Percentiles rank a stretch among this genome's conserved stretches.
These are phyloP conservation scores for Acanthamoeba sp. DNA, from an alignment of 208 protist genomes.

Conservation along the genomic window DNA sequence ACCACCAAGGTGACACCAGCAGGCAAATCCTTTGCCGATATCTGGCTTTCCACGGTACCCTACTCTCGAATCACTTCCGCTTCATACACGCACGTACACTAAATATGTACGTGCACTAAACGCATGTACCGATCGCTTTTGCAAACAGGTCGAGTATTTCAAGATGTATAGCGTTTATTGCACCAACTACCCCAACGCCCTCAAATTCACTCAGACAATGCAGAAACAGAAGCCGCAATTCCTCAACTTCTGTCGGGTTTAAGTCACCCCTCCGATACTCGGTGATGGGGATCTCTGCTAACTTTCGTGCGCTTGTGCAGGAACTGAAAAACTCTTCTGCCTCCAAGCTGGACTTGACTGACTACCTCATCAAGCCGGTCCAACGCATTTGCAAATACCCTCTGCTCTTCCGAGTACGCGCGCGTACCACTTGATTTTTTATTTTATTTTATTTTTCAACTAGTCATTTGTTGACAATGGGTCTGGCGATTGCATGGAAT, in stretches of 20 bases:
- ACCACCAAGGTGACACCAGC: constrained; percentile 8
- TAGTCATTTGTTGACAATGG: not conserved
- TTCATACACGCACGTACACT: no score
- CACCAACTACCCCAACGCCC: constrained; percentile 39
- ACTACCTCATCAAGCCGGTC: constrained; percentile 56
- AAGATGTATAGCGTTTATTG: constrained; percentile 68
- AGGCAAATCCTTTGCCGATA: constrained; percentile 32
- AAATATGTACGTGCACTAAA: not conserved
- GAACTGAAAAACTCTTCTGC: not conserved
- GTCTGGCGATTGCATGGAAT: not conserved
- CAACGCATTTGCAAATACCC: constrained; percentile 69
- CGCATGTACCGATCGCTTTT: not conserved
- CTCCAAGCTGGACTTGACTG: constrained; percentile 31
- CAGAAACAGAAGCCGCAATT: constrained; percentile 40
- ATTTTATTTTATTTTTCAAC: no score
- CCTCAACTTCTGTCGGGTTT: constrained; percentile 5
- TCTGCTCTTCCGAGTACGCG: constrained; percentile 21
- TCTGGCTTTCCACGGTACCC: constrained; percentile 33
- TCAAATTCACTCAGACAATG: constrained; percentile 17
- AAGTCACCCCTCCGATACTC: not conserved
- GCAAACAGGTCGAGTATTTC: constrained; percentile 20
- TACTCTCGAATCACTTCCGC: not conserved
- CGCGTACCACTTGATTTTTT: no score
- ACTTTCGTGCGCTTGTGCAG: not conserved
- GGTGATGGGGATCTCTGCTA: not conserved